phyloP scores from a whole-genome alignment of 805 yeast genomes.

The Cyberlindnera japonica region DNA sequence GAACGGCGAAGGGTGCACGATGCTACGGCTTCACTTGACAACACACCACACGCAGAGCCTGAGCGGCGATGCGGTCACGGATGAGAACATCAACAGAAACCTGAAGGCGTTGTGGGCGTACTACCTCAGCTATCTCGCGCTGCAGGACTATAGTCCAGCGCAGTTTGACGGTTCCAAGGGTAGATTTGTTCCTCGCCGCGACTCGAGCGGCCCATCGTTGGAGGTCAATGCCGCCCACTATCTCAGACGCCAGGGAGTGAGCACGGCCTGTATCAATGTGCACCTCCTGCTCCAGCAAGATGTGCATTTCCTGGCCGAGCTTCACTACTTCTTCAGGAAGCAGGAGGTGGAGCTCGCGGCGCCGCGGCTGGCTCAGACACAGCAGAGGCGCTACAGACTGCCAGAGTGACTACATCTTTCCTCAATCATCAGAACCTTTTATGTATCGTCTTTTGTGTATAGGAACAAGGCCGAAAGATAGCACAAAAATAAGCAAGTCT shows the following conservation, averaged over 20 bases:
- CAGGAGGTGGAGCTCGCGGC: constrained; percentile 1
- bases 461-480: neutral
- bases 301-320: constrained; percentile 7
- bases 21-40: constrained; percentile 1
- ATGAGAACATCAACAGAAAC: neutral
- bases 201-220: no score
- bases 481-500: no score
- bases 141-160: neutral
- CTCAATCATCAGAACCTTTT: neutral
- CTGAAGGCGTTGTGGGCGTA: neutral
- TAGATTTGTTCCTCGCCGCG: neutral
- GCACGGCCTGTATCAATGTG: neutral
- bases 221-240: neutral
- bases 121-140: neutral
- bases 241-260: constrained; percentile 1
- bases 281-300: constrained; percentile 3
- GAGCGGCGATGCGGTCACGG: neutral
- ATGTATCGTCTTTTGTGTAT: neutral
- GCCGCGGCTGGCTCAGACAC: constrained; percentile 1
- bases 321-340: constrained; percentile 11
- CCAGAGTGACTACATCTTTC: no score
- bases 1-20: constrained; percentile 1
- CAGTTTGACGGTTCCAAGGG: neutral
- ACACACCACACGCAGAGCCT: constrained; percentile 1
- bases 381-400: constrained; percentile 7